phyloP scores from a whole-genome alignment of 305 asterid genomes.

The Fraxinus albicans region DNA sequence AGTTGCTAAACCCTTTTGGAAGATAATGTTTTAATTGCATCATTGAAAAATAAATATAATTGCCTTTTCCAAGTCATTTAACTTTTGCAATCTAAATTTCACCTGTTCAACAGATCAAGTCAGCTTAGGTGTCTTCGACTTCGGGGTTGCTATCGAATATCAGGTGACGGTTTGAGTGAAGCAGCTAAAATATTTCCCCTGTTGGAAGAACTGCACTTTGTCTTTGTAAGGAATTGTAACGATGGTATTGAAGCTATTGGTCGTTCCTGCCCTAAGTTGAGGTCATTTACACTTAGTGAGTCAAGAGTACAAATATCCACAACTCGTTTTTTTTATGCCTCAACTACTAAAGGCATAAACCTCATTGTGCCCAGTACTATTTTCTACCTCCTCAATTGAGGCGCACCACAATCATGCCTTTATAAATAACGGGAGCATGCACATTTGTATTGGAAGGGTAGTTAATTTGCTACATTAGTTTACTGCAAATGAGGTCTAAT shows the following conservation, averaged over 20 bases:
- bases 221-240: not conserved
- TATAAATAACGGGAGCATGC: too few relatives aligned
- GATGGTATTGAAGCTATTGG: conserved; percentile 34
- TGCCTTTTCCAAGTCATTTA: not conserved
- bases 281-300: conserved; percentile 35
- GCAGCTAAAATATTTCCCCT: conserved; percentile 29
- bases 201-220: conserved; percentile 44
- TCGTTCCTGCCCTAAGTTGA: conserved; percentile 43
- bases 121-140: conserved; percentile 34
- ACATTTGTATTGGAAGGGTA: too few relatives aligned
- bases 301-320: not conserved
- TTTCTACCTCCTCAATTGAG: too few relatives aligned
- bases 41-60: not conserved
- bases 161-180: conserved; percentile 16
- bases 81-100: not conserved
- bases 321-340: too few relatives aligned
- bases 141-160: conserved; percentile 20
- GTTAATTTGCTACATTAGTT: too few relatives aligned
- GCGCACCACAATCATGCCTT: too few relatives aligned
- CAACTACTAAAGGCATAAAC: too few relatives aligned
- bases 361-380: too few relatives aligned
- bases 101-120: conserved; percentile 31
- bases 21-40: not conserved
- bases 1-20: not conserved
- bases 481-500: too few relatives aligned